Conservation (phyloP, 1,284 basidiomycete genomes). For the Nidula niveotomentosa region DNA sequence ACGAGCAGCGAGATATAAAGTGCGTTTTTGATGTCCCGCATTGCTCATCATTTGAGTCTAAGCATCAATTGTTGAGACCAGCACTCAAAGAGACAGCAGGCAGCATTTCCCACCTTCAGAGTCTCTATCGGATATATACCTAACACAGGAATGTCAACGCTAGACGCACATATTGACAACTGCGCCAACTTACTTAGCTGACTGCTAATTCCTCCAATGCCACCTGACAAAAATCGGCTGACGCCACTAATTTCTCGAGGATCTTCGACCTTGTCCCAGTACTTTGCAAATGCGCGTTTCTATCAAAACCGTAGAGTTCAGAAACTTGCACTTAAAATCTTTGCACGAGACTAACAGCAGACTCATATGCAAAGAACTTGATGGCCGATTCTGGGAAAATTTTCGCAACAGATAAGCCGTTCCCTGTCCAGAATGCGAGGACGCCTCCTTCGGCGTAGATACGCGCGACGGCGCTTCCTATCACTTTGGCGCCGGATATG, state of each 20-base stretch:
- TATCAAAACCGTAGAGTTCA: constrained; percentile 28
- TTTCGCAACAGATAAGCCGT: constrained; percentile 83
- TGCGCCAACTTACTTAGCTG: constrained; percentile 72
- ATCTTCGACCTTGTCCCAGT: constrained; percentile 92
- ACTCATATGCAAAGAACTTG: constrained; percentile 97
- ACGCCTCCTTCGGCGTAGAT: constrained; percentile 90
- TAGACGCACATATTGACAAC: background rate
- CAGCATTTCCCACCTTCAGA: constrained; percentile 56
- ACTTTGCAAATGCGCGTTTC: constrained; percentile 93
- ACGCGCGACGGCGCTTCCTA: constrained; percentile 70
- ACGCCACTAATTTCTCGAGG: constrained; percentile 87
- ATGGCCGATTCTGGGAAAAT: constrained; percentile 98
- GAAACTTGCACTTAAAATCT: constrained; percentile 9
- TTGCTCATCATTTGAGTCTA: constrained; percentile 95
- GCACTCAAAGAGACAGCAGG: background rate
- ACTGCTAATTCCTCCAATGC: constrained; percentile 92
- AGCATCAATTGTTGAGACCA: no score
- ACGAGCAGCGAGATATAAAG: constrained; percentile 58
- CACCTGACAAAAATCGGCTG: constrained; percentile 94
- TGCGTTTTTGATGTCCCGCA: constrained; percentile 59
- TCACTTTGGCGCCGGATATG: constrained; percentile 64
- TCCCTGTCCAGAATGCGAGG: constrained; percentile 92
- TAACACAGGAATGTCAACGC: constrained; percentile 28
- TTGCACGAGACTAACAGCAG: constrained; percentile 61
- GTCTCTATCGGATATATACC: constrained; percentile 91